Evolutionary conservation across 2,329 filamentous ascomycete species (phyloP), one percentile per base, ranked within the genome.

Genomic region (Colletotrichum scovillei): DNA sequence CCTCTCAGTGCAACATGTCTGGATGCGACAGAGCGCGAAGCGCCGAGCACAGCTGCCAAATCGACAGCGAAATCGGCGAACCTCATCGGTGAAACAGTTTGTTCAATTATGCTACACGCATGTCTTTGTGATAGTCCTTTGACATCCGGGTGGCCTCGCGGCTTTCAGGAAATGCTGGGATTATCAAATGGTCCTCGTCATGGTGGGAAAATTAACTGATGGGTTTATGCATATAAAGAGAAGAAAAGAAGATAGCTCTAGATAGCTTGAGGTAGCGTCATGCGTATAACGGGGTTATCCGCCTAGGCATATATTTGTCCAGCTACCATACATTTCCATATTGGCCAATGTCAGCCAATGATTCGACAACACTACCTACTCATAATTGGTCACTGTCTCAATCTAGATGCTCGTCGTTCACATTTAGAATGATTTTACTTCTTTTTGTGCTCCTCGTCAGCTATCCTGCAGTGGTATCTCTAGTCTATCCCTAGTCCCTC

Each of bases 51-150:
- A 74, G 92, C 90, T 76, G 92, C 90, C 78, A 93, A 85, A 84
- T 95, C 94, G 80, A 95, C 86, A 75, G 87, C 84, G 79, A 88
- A 90, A 84, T 89, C 92, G 84, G 88, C 89, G 87, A 91, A 85
- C 81, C 89, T 85, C 89, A 91, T 91, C 72, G 74, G 76, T 9
- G 53, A 63, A 26, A 42, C 30, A 19, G 16, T 6, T 24, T 52
- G 32, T 58, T 26, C 12, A 16, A 53, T 42, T 28, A 58, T 32
- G 69, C 60, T 24, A 30, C 30, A 32, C 49, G 59, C 55, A 67
- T 57, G n/a, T 62, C 58, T 63, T 65, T 28, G 32, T 16, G 22
- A 57, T 46, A 28, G n/a, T 42, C n/a, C 53, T 19, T 22, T 59
- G 16, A 38, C 35, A 57, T 26, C 22, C 24, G n/a, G 14, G 35